Conservation (phyloP, 1,284 basidiomycete species). For the Puccinia horiana region DNA sequence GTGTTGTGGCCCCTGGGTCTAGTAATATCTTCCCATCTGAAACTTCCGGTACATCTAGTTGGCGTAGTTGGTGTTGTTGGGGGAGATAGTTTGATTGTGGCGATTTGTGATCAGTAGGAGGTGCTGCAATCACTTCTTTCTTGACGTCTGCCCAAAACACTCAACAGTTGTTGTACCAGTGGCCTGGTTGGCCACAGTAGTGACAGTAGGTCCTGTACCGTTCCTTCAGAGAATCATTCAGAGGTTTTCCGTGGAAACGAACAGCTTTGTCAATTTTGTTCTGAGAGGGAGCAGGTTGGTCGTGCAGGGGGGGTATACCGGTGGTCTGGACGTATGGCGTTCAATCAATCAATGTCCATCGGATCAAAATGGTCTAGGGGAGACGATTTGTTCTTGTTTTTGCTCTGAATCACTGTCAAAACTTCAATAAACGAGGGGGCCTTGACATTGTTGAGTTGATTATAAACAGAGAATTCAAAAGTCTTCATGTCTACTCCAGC, state of each 20-base stretch:
- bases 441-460: not conserved
- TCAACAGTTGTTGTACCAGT: conserved; percentile 2
- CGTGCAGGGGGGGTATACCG: not conserved
- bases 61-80: not conserved
- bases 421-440: not conserved
- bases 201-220: not conserved
- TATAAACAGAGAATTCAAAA: not conserved
- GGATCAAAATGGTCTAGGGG: not conserved
- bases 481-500: not conserved
- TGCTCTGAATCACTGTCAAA: not conserved
- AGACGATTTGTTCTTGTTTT: not conserved
- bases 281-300: no score
- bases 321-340: not conserved
- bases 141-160: not conserved
- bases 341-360: not conserved
- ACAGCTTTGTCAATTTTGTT: not conserved
- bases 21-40: not conserved
- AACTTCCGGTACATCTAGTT: not conserved
- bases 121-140: not conserved
- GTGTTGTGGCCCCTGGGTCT: conserved; percentile 1
- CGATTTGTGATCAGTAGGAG: not conserved
- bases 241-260: not conserved
- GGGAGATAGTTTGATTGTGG: not conserved
- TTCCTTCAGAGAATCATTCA: not conserved
- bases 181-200: not conserved